Evolutionary conservation across 208 protist genomes (phyloP), one percentile per base, ranked within the genome.

Genomic region (Wallacemonas sp.): DNA sequence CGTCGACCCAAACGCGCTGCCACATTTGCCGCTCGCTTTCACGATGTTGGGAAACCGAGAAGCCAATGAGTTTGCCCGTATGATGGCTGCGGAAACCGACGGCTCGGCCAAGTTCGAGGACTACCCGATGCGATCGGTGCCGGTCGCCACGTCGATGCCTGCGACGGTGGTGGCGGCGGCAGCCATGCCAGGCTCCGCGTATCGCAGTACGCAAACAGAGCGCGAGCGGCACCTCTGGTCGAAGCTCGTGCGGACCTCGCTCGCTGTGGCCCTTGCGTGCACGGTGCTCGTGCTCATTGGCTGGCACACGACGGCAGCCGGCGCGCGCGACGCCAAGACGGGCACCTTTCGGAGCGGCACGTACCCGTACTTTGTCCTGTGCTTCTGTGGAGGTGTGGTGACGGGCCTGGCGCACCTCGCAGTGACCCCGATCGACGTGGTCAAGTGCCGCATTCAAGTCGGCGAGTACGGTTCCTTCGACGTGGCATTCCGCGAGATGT

Each of bases 381-480:
- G 84, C 65, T 75, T 89, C 61, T 11, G 89, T 7, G 86, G 84
- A 29, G 89, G 89, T 14, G 33, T 82, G 5, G 14, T 84, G 11
- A 76, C 76, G 32, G 89, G 89, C 36, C 33, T 87, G 22, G 50
- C 85, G n/a, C 89, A 95, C 57, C 31, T 78, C 16, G n/a, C 82
- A 11, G 55, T 95, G 32, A 84, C 81, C 5, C 89, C 89, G 0
- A 66, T 95, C 20, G 89, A 95, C 66, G 55, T 91, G 12, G 48
- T 95, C 23, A 95, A 95, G 73, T 92, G 86, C 49, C 84, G 89
- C 45, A 76, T 93, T n/a, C 89, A 95, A 66, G 86, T 92, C 20
- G 89, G 89, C 42, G 77, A 87, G 63, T 93, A 81, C 44, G 46
- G 48, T 11, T 73, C 55, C 48, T 74, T 91, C 16, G 23, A 1